These are phyloP conservation scores for Botrytis deweyae DNA, from an alignment of 2,329 filamentous ascomycete genomes.

Conservation along the genomic window DNA sequence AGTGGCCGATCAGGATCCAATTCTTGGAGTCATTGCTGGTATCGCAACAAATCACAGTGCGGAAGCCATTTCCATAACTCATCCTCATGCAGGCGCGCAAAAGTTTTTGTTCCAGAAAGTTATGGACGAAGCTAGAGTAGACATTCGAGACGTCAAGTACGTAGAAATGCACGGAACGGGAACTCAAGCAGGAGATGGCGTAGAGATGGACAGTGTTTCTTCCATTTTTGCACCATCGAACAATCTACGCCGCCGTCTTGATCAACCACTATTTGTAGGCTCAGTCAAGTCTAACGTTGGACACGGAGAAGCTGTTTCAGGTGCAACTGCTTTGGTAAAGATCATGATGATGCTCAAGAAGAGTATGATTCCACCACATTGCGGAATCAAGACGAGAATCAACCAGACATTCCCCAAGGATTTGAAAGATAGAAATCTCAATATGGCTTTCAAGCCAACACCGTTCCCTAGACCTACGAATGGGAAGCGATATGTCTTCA, in stretches of 20 bases:
- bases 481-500: slow-evolving; percentile 41
- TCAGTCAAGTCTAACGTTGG: slow-evolving; percentile 23
- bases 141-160: slow-evolving; percentile 23
- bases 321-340: slow-evolving; percentile 35
- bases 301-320: slow-evolving; percentile 28
- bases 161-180: slow-evolving; percentile 26
- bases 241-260: slow-evolving; percentile 29
- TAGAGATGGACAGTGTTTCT: slow-evolving; percentile 23
- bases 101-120: slow-evolving; percentile 22
- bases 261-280: slow-evolving; percentile 21
- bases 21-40: slow-evolving; percentile 52
- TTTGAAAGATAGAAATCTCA: slow-evolving; percentile 39
- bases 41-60: slow-evolving; percentile 46
- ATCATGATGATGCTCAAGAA: slow-evolving; percentile 36
- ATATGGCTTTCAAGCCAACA: slow-evolving; percentile 29
- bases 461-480: slow-evolving; percentile 39
- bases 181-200: slow-evolving; percentile 24
- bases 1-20: slow-evolving; percentile 56
- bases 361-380: slow-evolving; percentile 33
- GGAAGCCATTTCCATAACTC: background rate
- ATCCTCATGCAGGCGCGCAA: slow-evolving; percentile 23
- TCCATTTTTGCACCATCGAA: slow-evolving; percentile 25
- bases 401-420: slow-evolving; percentile 35
- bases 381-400: slow-evolving; percentile 38
- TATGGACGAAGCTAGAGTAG: slow-evolving; percentile 21